Percentiles rank a stretch among this genome's conserved stretches.
Evolutionary conservation across 805 yeast species (phyloP).

Genomic region (Saccharomycopsis guyanensis): DNA sequence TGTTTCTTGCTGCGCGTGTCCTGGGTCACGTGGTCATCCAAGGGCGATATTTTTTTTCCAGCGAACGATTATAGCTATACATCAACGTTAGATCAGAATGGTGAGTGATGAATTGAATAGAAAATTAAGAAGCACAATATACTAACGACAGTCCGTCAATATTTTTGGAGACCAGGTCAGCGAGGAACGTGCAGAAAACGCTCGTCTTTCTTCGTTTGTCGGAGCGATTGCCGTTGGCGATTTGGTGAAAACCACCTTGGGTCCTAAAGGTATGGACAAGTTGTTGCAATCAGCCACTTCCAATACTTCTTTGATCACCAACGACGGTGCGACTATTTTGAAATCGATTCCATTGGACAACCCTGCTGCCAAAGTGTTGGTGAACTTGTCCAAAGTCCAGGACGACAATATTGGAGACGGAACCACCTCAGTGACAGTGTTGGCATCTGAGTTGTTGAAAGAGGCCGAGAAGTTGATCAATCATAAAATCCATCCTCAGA

Average conservation of each 20-base stretch:
- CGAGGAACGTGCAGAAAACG: slow-evolving; percentile 97
- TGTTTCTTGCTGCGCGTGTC: neutral
- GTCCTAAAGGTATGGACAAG: slow-evolving; percentile 98
- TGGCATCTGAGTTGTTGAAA: slow-evolving; percentile 89
- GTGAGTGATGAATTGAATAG: too few species aligned
- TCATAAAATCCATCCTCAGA: slow-evolving; percentile 95
- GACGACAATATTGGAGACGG: slow-evolving; percentile 99
- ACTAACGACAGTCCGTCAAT: slow-evolving; percentile 56
- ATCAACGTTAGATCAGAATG: too few species aligned
- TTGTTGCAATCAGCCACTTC: slow-evolving; percentile 94
- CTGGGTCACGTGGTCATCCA: neutral
- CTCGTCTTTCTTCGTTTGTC: slow-evolving; percentile 93
- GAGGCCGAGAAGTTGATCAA: slow-evolving; percentile 93
- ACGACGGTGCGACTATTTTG: slow-evolving; percentile 73
- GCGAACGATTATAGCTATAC: too few species aligned
- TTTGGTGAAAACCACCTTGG: slow-evolving; percentile 86
- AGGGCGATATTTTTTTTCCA: neutral
- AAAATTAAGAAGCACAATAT: too few species aligned
- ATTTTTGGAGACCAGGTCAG: slow-evolving; percentile 96
- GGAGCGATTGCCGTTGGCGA: slow-evolving; percentile 99
- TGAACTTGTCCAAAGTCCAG: slow-evolving; percentile 88
- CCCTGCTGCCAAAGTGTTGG: slow-evolving; percentile 92
- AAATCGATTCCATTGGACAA: slow-evolving; percentile 94
- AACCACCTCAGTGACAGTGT: slow-evolving; percentile 96
- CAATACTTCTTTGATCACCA: slow-evolving; percentile 86